A percentile compares a stretch with the other conserved stretches of the same genome.
These are phyloP conservation scores for Cercis canadensis DNA, from an alignment of 306 rosid species.

Conservation along the genomic window DNA sequence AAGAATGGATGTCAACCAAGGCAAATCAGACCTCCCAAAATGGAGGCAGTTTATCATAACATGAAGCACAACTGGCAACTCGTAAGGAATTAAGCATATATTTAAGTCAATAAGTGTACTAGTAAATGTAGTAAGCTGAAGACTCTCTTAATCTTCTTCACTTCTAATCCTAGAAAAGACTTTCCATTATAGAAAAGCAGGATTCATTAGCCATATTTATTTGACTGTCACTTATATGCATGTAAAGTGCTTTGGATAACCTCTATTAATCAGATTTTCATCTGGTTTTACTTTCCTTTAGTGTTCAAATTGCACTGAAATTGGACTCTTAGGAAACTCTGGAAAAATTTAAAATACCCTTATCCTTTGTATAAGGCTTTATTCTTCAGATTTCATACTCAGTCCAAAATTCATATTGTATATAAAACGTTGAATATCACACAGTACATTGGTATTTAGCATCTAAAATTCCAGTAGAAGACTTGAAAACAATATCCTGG, in stretches of 20 bases:
- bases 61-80: neutral
- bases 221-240: neutral
- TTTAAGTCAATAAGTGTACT: neutral
- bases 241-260: neutral
- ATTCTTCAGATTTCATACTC: constrained; percentile 4
- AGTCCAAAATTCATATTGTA: constrained; percentile 15
- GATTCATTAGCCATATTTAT: neutral
- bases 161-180: constrained; percentile 14
- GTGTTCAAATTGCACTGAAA: neutral
- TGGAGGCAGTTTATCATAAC: neutral
- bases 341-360: neutral
- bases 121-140: neutral
- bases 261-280: neutral
- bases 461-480: too few species aligned
- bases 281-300: neutral
- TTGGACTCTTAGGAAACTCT: neutral
- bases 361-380: neutral
- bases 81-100: neutral
- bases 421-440: too few species aligned
- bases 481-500: too few species aligned
- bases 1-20: neutral
- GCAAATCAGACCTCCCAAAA: too few species aligned
- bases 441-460: too few species aligned
- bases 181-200: neutral
- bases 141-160: neutral